Evolutionary conservation across 2,329 filamentous ascomycete genomes (phyloP).

Genomic region (Huntiella omanensis): DNA sequence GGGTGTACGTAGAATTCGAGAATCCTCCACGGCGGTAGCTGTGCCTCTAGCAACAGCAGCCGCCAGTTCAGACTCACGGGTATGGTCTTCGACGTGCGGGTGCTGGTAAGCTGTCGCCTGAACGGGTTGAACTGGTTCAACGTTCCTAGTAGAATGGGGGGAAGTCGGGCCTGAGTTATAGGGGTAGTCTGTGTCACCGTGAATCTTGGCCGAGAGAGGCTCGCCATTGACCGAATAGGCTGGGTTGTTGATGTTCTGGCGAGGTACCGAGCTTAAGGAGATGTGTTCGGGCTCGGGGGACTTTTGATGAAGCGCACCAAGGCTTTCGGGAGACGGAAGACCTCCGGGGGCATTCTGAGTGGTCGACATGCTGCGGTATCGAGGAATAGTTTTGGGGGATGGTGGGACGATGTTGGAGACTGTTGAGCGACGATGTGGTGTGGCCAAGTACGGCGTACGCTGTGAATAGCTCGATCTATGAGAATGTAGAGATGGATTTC

Average conservation of each 20-base stretch:
- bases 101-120: background rate
- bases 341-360: background rate
- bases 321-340: slow-evolving; percentile 2
- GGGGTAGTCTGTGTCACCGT: background rate
- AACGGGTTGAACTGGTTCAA: background rate
- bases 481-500: no score
- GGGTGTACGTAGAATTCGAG: background rate
- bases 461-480: no score
- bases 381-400: background rate
- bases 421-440: background rate
- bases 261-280: background rate
- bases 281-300: slow-evolving; percentile 1
- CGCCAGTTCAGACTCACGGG: background rate
- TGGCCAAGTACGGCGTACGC: background rate
- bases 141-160: background rate
- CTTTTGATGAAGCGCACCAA: background rate
- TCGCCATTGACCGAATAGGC: background rate
- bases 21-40: background rate
- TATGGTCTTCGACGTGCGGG: background rate
- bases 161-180: background rate
- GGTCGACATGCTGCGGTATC: slow-evolving; percentile 1
- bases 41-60: slow-evolving; percentile 1
- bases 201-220: background rate
- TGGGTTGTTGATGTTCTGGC: background rate
- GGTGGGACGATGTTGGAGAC: background rate